Percentiles rank a stretch among this genome's conserved stretches.
These are phyloP conservation scores for Glycine latifolia DNA, from an alignment of 306 rosid species.

Conservation along the genomic window DNA sequence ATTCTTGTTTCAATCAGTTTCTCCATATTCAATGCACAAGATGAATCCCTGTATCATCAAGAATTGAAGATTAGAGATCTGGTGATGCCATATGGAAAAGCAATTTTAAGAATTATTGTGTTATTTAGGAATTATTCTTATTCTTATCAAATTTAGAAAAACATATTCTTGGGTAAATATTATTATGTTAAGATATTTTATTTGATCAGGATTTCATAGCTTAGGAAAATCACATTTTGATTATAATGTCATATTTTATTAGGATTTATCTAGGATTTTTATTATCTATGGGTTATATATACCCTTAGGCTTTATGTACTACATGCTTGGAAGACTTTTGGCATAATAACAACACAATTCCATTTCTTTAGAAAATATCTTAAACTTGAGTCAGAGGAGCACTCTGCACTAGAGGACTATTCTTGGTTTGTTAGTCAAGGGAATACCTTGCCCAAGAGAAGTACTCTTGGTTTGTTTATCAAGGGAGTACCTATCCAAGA, in stretches of 20 bases:
- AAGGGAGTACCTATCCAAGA: not conserved
- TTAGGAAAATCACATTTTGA: not conserved
- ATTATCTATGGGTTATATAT: not conserved
- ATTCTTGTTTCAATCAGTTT: slow-evolving; percentile 81
- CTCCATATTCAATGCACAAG: slow-evolving; percentile 71
- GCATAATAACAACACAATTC: not conserved
- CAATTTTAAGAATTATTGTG: not conserved
- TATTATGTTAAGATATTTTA: not conserved
- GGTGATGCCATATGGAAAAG: not conserved
- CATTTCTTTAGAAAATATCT: not conserved
- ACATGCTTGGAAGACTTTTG: not conserved
- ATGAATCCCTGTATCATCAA: slow-evolving; percentile 62
- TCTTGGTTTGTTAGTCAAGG: not conserved
- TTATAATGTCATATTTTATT: not conserved
- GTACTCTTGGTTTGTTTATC: slow-evolving; percentile 4
- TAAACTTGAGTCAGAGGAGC: not conserved
- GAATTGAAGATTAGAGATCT: slow-evolving; percentile 36
- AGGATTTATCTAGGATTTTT: not conserved
- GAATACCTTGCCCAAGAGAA: not conserved
- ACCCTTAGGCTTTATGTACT: not conserved
- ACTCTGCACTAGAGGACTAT: not conserved
- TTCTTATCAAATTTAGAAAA: not conserved
- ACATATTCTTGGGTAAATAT: not conserved
- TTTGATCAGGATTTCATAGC: slow-evolving; percentile 12
- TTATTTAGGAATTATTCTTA: not conserved